Evolutionary conservation across 306 rosid genomes (phyloP).

Genomic region (Phaseolus lunatus): DNA sequence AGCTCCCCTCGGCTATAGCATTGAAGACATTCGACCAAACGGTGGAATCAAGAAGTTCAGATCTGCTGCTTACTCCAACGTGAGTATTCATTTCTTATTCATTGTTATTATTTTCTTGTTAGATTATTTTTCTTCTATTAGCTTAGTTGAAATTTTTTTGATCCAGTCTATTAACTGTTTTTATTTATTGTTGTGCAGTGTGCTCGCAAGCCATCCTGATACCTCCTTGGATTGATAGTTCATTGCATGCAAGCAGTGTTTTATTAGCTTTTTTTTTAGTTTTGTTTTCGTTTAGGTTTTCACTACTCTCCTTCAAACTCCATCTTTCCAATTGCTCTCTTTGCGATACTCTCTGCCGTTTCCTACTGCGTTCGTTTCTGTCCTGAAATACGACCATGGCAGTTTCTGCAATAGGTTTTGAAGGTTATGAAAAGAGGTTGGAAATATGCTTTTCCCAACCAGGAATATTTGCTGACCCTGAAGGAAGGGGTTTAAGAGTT

Average conservation of each 20-base stretch:
- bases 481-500: slow-evolving; percentile 66
- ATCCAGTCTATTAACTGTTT: neutral
- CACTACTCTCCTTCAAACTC: slow-evolving; percentile 53
- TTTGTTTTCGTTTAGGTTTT: slow-evolving; percentile 39
- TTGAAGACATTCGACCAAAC: slow-evolving; percentile 85
- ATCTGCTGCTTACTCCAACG: slow-evolving; percentile 96
- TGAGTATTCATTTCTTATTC: slow-evolving; percentile 28
- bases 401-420: slow-evolving; percentile 74
- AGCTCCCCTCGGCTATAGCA: slow-evolving; percentile 93
- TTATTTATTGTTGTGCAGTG: slow-evolving; percentile 61
- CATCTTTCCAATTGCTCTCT: slow-evolving; percentile 61
- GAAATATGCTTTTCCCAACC: slow-evolving; percentile 63
- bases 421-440: slow-evolving; percentile 76
- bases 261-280: slow-evolving; percentile 35
- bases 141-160: neutral
- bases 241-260: slow-evolving; percentile 33
- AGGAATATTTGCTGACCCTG: slow-evolving; percentile 64
- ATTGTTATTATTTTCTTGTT: too few species aligned
- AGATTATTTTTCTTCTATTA: neutral
- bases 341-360: slow-evolving; percentile 42
- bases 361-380: neutral
- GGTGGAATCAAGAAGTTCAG: slow-evolving; percentile 89
- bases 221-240: slow-evolving; percentile 20
- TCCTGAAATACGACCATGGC: slow-evolving; percentile 50
- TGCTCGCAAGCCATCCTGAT: slow-evolving; percentile 92